Evolutionary conservation across 495 filamentous ascomycete species (phyloP), one percentile per base, ranked within the genome.

Genomic region (Evernia prunastri): DNA sequence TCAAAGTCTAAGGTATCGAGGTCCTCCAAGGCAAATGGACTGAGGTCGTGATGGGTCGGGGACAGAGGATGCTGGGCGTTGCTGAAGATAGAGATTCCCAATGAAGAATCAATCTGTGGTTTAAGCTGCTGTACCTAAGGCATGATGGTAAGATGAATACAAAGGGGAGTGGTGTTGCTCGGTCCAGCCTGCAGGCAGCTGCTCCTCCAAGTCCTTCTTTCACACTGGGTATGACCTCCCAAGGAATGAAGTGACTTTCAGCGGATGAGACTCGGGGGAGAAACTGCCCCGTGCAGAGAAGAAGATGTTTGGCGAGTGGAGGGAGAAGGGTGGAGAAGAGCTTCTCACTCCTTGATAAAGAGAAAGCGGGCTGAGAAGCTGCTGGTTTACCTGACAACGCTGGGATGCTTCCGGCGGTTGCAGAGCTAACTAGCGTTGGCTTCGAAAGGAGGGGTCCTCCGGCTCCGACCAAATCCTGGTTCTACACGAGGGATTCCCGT

Each of bases 271-370:
- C 27, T 65, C 63, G 66, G 53, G 63, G 66, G 63, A 65, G 59
- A 58, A 43, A 53, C 60, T 59, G 66, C 63, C 63, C 66, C 66
- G 65, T 59, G 23, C 58, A 67, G 66, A 61, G 36, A 53, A 40
- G 35, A 27, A 56, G 45, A 65, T 56, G 47, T 63, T n/a, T 59
- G 60, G 33, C 64, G 65, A 66, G 63, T 40, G 62, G 59, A 59
- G 56, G 51, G 67, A 58, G 61, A 68, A 63, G 59, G n/a, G 67
- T 66, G 61, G 61, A 69, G 63, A 63, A 53, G 61, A 29, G 57
- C 40, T n/a, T 36, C 6, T 49, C 17, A 63, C 23, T 35, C 40
- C 29, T 10, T 54, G 61, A n/a, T 63, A 29, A 63, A 56, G 51
- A 39, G 47, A 25, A 56, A 36, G 51, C 37, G 35, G 43, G 43